A percentile compares a stretch with the other conserved stretches of the same genome.
These are phyloP conservation scores for Phaeosphaeriaceae sp. DNA, from an alignment of 2,329 filamentous ascomycete species.

Conservation along the genomic window DNA sequence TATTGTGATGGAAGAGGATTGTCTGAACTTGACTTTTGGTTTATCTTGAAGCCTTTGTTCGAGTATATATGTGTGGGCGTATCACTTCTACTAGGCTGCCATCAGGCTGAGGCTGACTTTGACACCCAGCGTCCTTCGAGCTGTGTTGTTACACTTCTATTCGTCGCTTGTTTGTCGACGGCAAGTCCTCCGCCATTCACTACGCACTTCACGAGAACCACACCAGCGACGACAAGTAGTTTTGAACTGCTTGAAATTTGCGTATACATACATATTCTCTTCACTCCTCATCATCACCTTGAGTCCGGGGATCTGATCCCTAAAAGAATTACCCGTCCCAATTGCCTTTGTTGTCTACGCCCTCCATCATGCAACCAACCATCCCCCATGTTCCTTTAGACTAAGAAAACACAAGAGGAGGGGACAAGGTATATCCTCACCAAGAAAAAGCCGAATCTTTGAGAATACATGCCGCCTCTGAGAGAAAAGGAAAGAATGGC, in stretches of 20 bases:
- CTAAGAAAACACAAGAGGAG: constrained; percentile 4
- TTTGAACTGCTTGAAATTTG: constrained; percentile 3
- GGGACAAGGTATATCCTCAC: not conserved
- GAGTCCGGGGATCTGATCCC: not conserved
- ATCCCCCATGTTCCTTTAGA: constrained; percentile 7
- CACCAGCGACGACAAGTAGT: not conserved
- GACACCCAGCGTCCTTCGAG: too few species aligned
- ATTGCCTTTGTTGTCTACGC: constrained; percentile 3
- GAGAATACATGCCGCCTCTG: constrained; percentile 11
- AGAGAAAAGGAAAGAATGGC: constrained; percentile 20
- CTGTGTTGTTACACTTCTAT: too few species aligned
- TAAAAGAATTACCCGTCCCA: not conserved
- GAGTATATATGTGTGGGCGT: too few species aligned
- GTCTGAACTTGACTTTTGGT: too few species aligned
- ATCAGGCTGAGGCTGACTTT: too few species aligned
- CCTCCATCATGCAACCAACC: constrained; percentile 6
- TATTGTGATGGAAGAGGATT: too few species aligned
- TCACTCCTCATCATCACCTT: not conserved
- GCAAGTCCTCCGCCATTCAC: not conserved
- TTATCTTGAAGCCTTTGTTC: too few species aligned
- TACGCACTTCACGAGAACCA: not conserved
- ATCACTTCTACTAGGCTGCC: too few species aligned
- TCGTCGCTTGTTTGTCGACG: not conserved
- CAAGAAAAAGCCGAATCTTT: constrained; percentile 5
- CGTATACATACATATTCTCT: constrained; percentile 7